Conservation (phyloP, 2,329 filamentous ascomycete species). For the Eurotiales sp. region DNA sequence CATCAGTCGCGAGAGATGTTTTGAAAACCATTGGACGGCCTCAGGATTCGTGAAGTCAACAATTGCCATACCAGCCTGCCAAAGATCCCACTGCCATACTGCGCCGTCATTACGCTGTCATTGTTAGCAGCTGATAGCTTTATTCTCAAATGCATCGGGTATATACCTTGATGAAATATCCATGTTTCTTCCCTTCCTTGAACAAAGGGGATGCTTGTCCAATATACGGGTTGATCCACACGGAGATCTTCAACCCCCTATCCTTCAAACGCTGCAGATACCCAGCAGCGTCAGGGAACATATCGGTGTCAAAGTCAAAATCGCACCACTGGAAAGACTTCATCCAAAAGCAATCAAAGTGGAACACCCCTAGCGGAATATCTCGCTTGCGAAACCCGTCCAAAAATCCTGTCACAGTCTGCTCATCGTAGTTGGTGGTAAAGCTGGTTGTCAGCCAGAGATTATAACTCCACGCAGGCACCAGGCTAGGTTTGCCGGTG, state of each 20-base stretch:
- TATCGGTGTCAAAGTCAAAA: constrained; percentile 65
- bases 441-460: constrained; percentile 71
- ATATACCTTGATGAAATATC: constrained; percentile 61
- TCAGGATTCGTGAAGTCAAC: constrained; percentile 71
- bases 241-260: constrained; percentile 63
- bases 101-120: constrained; percentile 60
- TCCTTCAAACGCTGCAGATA: constrained; percentile 64
- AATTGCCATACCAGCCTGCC: constrained; percentile 73
- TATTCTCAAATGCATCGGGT: no score
- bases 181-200: constrained; percentile 56
- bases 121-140: no score
- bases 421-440: constrained; percentile 68
- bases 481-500: constrained; percentile 61
- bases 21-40: constrained; percentile 62
- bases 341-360: constrained; percentile 78
- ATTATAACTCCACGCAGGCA: constrained; percentile 72
- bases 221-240: constrained; percentile 75
- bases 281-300: constrained; percentile 64
- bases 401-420: constrained; percentile 63
- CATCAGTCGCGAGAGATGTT: constrained; percentile 60
- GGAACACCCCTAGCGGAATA: constrained; percentile 69
- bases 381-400: constrained; percentile 64
- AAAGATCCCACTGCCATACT: constrained; percentile 72
- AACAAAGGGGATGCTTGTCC: constrained; percentile 67
- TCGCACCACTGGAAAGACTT: constrained; percentile 72